phyloP scores from a whole-genome alignment of 2,329 filamentous ascomycete species.

The Colletotrichum sp. region DNA sequence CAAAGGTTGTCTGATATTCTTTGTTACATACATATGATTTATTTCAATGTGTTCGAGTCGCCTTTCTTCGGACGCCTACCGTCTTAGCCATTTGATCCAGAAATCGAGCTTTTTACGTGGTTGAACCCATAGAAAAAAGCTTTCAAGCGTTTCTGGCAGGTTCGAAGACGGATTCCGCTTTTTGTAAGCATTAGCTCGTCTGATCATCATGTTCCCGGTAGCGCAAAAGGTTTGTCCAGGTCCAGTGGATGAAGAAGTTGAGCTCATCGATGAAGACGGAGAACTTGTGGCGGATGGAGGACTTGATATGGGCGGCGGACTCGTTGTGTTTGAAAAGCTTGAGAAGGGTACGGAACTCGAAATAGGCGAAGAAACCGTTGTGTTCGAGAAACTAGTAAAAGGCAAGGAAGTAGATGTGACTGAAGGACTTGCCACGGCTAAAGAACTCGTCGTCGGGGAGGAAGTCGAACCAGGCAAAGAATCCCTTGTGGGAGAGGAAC shows the following conservation, averaged over 20 bases:
- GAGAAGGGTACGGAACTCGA: background rate
- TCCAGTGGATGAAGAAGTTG: background rate
- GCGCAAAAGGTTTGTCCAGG: background rate
- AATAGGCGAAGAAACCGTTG: background rate
- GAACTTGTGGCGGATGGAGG: background rate
- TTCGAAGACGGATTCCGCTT: background rate
- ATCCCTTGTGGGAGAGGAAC: background rate
- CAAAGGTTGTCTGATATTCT: background rate
- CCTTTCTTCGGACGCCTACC: background rate
- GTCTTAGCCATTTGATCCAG: background rate
- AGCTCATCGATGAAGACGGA: background rate
- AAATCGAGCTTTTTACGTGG: background rate
- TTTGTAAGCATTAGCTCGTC: background rate
- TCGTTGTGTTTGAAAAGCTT: background rate
- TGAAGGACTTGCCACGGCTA: background rate
- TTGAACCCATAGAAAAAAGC: background rate
- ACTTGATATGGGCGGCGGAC: background rate
- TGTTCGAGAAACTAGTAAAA: background rate
- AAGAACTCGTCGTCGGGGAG: background rate
- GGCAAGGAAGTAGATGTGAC: background rate
- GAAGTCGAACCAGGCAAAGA: background rate
- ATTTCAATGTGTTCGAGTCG: background rate
- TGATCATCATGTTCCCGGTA: background rate
- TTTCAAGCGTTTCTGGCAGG: background rate
- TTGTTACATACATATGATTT: background rate